Conservation (phyloP, 176 grass and related monocot species). For the Otatea glauca region DNA sequence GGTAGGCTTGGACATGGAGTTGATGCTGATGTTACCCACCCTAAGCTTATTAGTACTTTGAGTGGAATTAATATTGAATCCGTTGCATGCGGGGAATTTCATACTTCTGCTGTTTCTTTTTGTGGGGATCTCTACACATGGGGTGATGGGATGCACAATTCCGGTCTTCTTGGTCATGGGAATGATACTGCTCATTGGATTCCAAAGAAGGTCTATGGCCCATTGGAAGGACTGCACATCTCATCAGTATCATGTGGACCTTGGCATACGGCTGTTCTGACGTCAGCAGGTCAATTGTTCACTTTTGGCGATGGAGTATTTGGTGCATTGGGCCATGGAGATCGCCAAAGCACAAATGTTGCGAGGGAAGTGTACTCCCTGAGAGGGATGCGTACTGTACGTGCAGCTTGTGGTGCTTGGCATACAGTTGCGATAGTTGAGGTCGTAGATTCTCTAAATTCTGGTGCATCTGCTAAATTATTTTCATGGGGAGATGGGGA, state of each 20-base stretch:
- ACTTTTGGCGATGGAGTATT: constrained; percentile 80
- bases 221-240: constrained; percentile 58
- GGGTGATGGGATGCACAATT: constrained; percentile 68
- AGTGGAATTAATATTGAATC: constrained; percentile 57
- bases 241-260: constrained; percentile 73
- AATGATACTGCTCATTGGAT: constrained; percentile 69
- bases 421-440: constrained; percentile 76
- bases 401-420: constrained; percentile 71
- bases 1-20: constrained; percentile 76
- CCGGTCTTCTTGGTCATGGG: constrained; percentile 71
- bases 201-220: constrained; percentile 69
- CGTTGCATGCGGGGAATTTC: constrained; percentile 70
- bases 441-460: constrained; percentile 56
- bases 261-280: constrained; percentile 73
- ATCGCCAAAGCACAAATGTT: constrained; percentile 52
- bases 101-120: constrained; percentile 72
- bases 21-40: constrained; percentile 61
- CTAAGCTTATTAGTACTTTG: constrained; percentile 63
- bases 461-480: constrained; percentile 54
- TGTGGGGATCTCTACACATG: constrained; percentile 80
- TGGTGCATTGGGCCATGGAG: constrained; percentile 76
- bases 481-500: constrained; percentile 87
- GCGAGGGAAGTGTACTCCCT: constrained; percentile 71
- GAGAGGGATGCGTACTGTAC: constrained; percentile 57
- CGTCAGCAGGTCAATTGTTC: constrained; percentile 68